Base-by-base conservation (phyloP, 129 eudicot species). In the Ambrosia artemisiifolia region DNA sequence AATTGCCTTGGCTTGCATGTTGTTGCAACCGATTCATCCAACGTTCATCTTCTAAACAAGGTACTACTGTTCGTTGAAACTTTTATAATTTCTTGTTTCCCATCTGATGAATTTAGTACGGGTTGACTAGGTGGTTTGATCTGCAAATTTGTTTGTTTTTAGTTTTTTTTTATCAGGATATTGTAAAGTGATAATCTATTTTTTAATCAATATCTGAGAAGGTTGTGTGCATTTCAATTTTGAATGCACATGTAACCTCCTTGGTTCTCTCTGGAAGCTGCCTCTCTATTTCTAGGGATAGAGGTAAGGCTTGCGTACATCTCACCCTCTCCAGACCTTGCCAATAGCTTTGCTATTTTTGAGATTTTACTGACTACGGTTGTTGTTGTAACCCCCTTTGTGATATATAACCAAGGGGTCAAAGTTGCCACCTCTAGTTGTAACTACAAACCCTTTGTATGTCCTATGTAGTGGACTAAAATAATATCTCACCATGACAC, bases 21-120 rank as follows among this genome's bases (percentile, higher is more conserved):
- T 51, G 80, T 89, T 81, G 98, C 96, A 62, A 83, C 98, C 10
- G 95, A 93, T 87, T 79, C 96, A 32, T 71, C 81, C 60, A 93
- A 93, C 63, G 65, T 72, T 56, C 83, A 83, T 69, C 77, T 87
- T 35, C 80, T 85, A 49, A 83, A 93, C 77, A 93, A 89, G 96
- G 95, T 92, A 66, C 18, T 19, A 43, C 59, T 48, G 12, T 63
- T 9, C 34, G 8, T 17, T 42, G 53, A 34, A 72, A 36, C 55
- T 69, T 44, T 32, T 57, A 12, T 35, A 63, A 48, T 17, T 6
- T 63, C 51, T 74, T 20, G 34, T 63, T 20, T 9, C 11, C 4
- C 49, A 32, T 34, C 55, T 51, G 46, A 75, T 24, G 6, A 16
- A 40, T 28, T 65, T 34, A 24, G 36, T 56, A 56, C 34, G 6